Evolutionary conservation across 2,329 filamentous ascomycete species (phyloP).

Genomic region (Lachnellula subtilissima): DNA sequence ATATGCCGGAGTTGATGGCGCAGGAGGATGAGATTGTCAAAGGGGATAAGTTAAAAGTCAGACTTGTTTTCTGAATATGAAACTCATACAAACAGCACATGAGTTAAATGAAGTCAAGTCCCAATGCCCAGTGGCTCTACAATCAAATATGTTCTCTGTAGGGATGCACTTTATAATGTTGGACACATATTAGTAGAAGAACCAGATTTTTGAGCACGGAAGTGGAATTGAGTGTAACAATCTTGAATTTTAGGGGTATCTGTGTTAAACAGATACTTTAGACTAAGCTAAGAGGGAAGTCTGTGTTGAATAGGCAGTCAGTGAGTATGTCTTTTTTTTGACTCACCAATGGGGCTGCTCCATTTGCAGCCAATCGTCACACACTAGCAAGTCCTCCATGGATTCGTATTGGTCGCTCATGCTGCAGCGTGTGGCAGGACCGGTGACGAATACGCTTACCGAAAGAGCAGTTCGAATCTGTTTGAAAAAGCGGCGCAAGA

Average conservation of each 20-base stretch:
- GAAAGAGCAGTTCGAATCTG: not conserved
- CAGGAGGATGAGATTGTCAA: conserved; percentile 40
- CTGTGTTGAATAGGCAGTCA: not conserved
- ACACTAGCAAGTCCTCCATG: not conserved
- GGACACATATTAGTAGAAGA: no score
- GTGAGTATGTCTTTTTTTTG: conserved; percentile 9
- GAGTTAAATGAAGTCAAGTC: no score
- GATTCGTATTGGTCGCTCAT: conserved; percentile 3
- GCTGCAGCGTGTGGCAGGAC: not conserved
- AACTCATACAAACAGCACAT: not conserved
- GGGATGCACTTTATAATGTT: no score
- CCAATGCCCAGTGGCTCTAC: no score
- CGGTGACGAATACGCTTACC: not conserved
- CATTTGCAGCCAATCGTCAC: conserved; percentile 6
- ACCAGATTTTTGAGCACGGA: no score
- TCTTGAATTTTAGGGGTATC: not conserved
- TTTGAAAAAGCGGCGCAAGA: not conserved
- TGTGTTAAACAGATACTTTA: not conserved
- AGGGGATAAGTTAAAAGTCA: conserved; percentile 32
- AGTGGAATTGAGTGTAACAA: no score
- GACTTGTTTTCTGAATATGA: conserved; percentile 19
- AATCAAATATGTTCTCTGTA: no score
- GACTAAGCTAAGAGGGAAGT: not conserved
- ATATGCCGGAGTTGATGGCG: conserved; percentile 41
- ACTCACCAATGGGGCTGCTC: conserved; percentile 6